phyloP scores from a whole-genome alignment of 2,329 filamentous ascomycete genomes.

The Hansfordia pulvinata region DNA sequence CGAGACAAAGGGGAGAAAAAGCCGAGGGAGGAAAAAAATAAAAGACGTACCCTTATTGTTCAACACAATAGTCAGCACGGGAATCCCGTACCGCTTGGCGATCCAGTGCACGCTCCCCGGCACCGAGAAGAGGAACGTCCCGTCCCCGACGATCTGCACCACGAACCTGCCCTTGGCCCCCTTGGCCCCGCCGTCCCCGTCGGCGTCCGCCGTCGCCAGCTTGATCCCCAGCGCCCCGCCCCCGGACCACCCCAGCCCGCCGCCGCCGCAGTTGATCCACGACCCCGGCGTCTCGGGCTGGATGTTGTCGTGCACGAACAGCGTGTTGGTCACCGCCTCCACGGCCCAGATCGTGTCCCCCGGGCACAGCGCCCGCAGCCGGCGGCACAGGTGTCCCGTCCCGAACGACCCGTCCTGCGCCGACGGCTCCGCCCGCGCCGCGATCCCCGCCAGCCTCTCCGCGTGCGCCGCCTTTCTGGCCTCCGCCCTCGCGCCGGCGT shows the following conservation, averaged over 20 bases:
- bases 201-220: constrained; percentile 25
- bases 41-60: constrained; percentile 36
- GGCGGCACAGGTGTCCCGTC: constrained; percentile 28
- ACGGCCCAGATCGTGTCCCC: constrained; percentile 54
- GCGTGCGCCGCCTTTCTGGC: constrained; percentile 43
- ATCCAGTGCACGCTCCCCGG: constrained; percentile 44
- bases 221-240: constrained; percentile 36
- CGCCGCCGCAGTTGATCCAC: constrained; percentile 39
- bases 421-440: constrained; percentile 38
- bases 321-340: constrained; percentile 60
- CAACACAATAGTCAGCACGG: constrained; percentile 38
- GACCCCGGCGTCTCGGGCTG: constrained; percentile 39
- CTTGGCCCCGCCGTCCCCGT: constrained; percentile 20
- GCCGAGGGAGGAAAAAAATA: not conserved
- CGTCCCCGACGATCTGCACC: constrained; percentile 41
- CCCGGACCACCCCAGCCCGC: constrained; percentile 38
- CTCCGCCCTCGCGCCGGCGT: constrained; percentile 30
- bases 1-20: no score
- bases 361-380: constrained; percentile 21
- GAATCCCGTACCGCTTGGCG: constrained; percentile 36
- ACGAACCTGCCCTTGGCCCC: constrained; percentile 34
- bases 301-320: constrained; percentile 54
- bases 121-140: constrained; percentile 40
- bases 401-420: constrained; percentile 49
- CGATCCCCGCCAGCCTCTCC: constrained; percentile 45